Percentiles rank a stretch among this genome's conserved stretches.
phyloP scores from a whole-genome alignment of 1,284 basidiomycete genomes.

The Testicularia cyperi region DNA sequence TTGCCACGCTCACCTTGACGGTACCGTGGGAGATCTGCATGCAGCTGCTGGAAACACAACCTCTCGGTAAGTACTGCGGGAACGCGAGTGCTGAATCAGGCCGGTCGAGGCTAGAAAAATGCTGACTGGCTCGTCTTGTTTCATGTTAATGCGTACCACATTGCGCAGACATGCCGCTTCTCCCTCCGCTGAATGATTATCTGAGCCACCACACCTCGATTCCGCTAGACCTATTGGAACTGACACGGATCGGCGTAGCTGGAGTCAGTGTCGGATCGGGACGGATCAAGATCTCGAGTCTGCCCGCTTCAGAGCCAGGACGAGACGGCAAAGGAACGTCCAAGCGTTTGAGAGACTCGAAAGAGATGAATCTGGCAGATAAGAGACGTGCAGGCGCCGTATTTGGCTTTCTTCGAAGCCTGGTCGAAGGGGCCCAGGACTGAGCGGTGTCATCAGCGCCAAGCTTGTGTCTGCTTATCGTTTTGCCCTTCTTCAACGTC shows the following conservation, averaged over 20 bases:
- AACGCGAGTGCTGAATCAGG: no score
- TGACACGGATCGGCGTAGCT: constrained; percentile 27
- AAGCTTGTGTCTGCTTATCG: no score
- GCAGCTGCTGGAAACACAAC: constrained; percentile 15
- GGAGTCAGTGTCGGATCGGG: constrained; percentile 34
- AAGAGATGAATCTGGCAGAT: constrained; percentile 17
- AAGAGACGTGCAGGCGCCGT: constrained; percentile 20
- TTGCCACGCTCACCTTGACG: constrained; percentile 24
- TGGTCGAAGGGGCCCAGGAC: no score
- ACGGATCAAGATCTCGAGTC: constrained; percentile 22
- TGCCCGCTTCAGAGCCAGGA: constrained; percentile 12
- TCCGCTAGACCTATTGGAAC: constrained; percentile 26
- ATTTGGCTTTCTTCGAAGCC: constrained; percentile 16
- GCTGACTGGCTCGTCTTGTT: no score
- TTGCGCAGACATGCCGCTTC: constrained; percentile 14
- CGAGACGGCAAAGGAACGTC: no score
- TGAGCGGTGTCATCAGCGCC: no score
- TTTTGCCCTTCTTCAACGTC: no score
- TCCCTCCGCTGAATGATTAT: constrained; percentile 36
- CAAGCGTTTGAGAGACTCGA: no score
- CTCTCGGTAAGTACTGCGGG: constrained; percentile 7
- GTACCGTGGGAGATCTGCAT: constrained; percentile 41
- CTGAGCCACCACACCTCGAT: constrained; percentile 33
- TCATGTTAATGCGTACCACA: no score
- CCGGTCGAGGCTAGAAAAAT: no score